Conservation (phyloP, 2,329 filamentous ascomycete genomes). For the Ophiostoma montium region DNA sequence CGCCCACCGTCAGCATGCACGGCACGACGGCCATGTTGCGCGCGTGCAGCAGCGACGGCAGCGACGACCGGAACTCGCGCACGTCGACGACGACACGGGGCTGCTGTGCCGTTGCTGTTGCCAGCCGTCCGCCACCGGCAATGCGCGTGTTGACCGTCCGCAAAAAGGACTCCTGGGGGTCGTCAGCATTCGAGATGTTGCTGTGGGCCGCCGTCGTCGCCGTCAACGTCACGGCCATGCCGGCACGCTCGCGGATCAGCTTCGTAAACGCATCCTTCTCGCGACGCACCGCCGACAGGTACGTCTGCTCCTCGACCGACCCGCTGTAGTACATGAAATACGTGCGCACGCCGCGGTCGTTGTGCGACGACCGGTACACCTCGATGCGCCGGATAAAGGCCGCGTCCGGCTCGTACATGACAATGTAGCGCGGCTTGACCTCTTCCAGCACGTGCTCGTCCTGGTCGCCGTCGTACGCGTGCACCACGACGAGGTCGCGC, state of each 20-base stretch:
- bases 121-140: slow-evolving; percentile 75
- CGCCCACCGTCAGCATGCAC: slow-evolving; percentile 90
- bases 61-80: slow-evolving; percentile 84
- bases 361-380: slow-evolving; percentile 90
- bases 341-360: slow-evolving; percentile 73
- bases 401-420: slow-evolving; percentile 97
- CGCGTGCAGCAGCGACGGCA: slow-evolving; percentile 83
- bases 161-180: slow-evolving; percentile 82
- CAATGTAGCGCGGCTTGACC: slow-evolving; percentile 79
- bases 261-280: slow-evolving; percentile 96
- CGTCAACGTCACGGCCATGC: slow-evolving; percentile 80
- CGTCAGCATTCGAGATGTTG: slow-evolving; percentile 34
- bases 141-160: slow-evolving; percentile 95
- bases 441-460: slow-evolving; percentile 96
- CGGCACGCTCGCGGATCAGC: slow-evolving; percentile 83
- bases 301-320: slow-evolving; percentile 90
- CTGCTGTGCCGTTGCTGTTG: slow-evolving; percentile 77
- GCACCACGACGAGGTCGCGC: slow-evolving; percentile 74
- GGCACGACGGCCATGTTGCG: slow-evolving; percentile 79
- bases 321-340: slow-evolving; percentile 96
- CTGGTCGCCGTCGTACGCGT: slow-evolving; percentile 89
- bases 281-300: slow-evolving; percentile 74
- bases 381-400: slow-evolving; percentile 90
- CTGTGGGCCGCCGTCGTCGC: slow-evolving; percentile 44
- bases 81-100: slow-evolving; percentile 91